Evolutionary conservation across 2,329 filamentous ascomycete genomes (phyloP).

Genomic region (Zasmidium citrigriseum): DNA sequence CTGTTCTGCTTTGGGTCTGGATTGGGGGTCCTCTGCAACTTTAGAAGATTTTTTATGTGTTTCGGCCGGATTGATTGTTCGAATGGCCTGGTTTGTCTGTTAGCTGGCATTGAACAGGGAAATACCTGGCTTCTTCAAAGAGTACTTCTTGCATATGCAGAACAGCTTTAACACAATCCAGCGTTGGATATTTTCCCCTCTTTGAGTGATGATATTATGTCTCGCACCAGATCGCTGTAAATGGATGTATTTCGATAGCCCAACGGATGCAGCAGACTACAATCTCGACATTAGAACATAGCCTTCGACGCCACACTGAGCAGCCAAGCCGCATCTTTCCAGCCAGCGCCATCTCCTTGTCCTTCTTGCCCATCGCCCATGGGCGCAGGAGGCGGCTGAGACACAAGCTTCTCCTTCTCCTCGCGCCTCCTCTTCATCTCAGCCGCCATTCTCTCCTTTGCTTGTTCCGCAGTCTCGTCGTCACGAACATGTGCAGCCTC

Average conservation of each 20-base stretch:
- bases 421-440: constrained; percentile 34
- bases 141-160: too few relatives aligned
- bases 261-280: not conserved
- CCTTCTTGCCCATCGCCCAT: constrained; percentile 39
- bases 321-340: constrained; percentile 62
- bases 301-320: constrained; percentile 55
- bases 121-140: too few relatives aligned
- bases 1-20: too few relatives aligned
- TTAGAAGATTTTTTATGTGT: too few relatives aligned
- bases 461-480: constrained; percentile 33
- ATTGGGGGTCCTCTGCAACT: too few relatives aligned
- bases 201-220: not conserved
- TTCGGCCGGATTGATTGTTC: too few relatives aligned
- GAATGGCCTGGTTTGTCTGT: too few relatives aligned
- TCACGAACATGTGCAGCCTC: constrained; percentile 25
- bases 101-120: too few relatives aligned
- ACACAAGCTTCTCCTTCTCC: constrained; percentile 35
- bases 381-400: constrained; percentile 31
- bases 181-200: too few relatives aligned
- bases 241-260: not conserved
- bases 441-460: constrained; percentile 34
- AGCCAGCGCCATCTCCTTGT: constrained; percentile 48
- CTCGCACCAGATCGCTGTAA: not conserved
- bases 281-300: constrained; percentile 23
- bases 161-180: too few relatives aligned